Evolutionary conservation across 2,329 filamentous ascomycete genomes (phyloP).

Genomic region (Metarhizium anisopliae): DNA sequence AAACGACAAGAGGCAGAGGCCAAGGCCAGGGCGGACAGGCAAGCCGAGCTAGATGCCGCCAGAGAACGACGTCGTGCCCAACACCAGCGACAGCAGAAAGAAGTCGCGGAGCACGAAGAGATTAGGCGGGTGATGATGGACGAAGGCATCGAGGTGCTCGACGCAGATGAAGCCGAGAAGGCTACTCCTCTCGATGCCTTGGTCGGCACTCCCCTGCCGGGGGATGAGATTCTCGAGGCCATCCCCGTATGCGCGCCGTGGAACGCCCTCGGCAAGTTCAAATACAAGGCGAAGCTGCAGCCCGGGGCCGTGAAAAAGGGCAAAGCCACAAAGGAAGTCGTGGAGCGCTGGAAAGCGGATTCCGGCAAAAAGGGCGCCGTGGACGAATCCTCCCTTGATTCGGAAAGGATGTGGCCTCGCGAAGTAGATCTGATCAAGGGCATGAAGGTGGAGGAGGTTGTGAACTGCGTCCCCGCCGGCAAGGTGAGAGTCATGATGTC

Average conservation of each 20-base stretch:
- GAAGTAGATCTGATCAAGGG: slow-evolving; percentile 79
- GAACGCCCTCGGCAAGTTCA: slow-evolving; percentile 57
- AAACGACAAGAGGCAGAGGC: slow-evolving; percentile 62
- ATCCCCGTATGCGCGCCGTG: slow-evolving; percentile 59
- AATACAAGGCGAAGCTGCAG: slow-evolving; percentile 94
- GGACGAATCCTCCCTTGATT: slow-evolving; percentile 51
- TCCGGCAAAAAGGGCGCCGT: slow-evolving; percentile 48
- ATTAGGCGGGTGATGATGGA: slow-evolving; percentile 51
- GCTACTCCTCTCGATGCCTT: slow-evolving; percentile 57
- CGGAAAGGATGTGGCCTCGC: slow-evolving; percentile 72
- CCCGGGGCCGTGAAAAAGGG: slow-evolving; percentile 87
- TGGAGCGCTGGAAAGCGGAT: slow-evolving; percentile 70
- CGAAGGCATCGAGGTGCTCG: slow-evolving; percentile 48
- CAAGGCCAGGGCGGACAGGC: slow-evolving; percentile 59
- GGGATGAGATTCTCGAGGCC: slow-evolving; percentile 71
- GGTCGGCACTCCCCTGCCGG: slow-evolving; percentile 66
- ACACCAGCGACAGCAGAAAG: slow-evolving; percentile 66
- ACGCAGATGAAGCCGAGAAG: slow-evolving; percentile 49
- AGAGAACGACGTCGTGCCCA: slow-evolving; percentile 71
- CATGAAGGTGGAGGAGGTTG: slow-evolving; percentile 73
- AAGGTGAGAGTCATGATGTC: slow-evolving; percentile 73
- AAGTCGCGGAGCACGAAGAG: slow-evolving; percentile 71
- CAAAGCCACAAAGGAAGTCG: slow-evolving; percentile 83
- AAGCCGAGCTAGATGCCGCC: slow-evolving; percentile 56
- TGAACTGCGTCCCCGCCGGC: slow-evolving; percentile 71